Evolutionary conservation across 116 monocot genomes (phyloP).

Genomic region (Iris pallida): DNA sequence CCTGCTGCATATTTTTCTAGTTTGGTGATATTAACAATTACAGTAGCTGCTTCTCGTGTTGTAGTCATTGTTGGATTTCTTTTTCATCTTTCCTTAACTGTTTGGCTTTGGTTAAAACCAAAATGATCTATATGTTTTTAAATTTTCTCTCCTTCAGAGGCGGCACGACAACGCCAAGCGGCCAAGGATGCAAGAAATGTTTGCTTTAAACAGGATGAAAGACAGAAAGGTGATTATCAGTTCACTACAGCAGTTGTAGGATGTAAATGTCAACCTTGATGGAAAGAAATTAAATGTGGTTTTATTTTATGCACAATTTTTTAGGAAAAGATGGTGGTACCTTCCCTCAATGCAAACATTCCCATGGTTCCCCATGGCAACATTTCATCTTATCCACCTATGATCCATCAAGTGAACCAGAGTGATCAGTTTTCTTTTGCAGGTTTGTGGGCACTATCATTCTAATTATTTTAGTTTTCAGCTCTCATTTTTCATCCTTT

Average conservation of each 20-base stretch:
- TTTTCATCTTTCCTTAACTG: too few relatives aligned
- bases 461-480: too few relatives aligned
- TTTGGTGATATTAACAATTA: too few relatives aligned
- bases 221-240: conserved; percentile 55
- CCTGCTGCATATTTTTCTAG: too few relatives aligned
- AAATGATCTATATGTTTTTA: too few relatives aligned
- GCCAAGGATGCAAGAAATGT: conserved; percentile 57
- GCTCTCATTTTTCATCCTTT: too few relatives aligned
- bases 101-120: too few relatives aligned
- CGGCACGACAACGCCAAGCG: conserved; percentile 58
- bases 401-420: conserved; percentile 21
- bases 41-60: too few relatives aligned
- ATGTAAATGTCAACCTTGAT: background rate
- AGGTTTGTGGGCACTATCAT: conserved; percentile 17
- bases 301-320: background rate
- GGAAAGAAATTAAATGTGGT: background rate
- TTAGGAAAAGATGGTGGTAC: conserved; percentile 30
- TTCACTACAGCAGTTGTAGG: background rate
- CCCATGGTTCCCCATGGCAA: conserved; percentile 11
- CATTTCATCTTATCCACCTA: conserved; percentile 10
- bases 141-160: conserved; percentile 9
- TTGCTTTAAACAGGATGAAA: conserved; percentile 52
- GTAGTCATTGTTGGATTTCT: too few relatives aligned
- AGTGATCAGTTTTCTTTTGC: conserved; percentile 18
- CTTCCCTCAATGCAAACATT: conserved; percentile 17